Percentiles rank a stretch among this genome's conserved stretches.
Evolutionary conservation across 2,329 filamentous ascomycete species (phyloP).

Genomic region (Cladosporium sp.): DNA sequence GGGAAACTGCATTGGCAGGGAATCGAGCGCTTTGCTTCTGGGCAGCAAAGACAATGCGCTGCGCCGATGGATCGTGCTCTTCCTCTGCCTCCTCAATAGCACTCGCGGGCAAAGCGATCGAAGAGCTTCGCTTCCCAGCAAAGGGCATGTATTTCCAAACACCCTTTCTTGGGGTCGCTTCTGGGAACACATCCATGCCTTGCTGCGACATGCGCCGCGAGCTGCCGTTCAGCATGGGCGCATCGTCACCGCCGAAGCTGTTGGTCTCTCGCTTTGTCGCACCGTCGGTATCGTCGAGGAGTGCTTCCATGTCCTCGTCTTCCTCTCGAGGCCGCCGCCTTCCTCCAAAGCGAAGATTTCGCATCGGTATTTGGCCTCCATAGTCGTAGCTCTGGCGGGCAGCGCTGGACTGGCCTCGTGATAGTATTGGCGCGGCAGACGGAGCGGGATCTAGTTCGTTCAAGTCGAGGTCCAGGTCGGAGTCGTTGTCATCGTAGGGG

Average conservation of each 20-base stretch:
- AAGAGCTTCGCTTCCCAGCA: slow-evolving; percentile 21
- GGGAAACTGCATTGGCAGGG: slow-evolving; percentile 88
- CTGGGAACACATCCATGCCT: slow-evolving; percentile 29
- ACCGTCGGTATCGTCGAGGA: slow-evolving; percentile 58
- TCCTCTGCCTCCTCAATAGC: slow-evolving; percentile 43
- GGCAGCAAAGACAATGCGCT: slow-evolving; percentile 74
- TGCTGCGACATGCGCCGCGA: slow-evolving; percentile 22
- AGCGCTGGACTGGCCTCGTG: slow-evolving; percentile 29
- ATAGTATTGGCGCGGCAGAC: slow-evolving; percentile 28
- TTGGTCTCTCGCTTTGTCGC: slow-evolving; percentile 3
- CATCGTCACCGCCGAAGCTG: slow-evolving; percentile 56
- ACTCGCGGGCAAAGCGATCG: slow-evolving; percentile 30
- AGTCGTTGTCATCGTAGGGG: slow-evolving; percentile 59
- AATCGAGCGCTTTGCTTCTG: slow-evolving; percentile 72
- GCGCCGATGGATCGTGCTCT: slow-evolving; percentile 62
- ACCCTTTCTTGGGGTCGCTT: slow-evolving; percentile 33
- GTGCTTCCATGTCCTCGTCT: slow-evolving; percentile 63
- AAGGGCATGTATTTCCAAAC: slow-evolving; percentile 33
- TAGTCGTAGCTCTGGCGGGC: slow-evolving; percentile 39
- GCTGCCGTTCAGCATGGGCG: slow-evolving; percentile 60
- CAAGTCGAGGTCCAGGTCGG: slow-evolving; percentile 74
- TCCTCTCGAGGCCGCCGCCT: slow-evolving; percentile 47
- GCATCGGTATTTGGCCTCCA: slow-evolving; percentile 65
- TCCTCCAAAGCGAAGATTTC: slow-evolving; percentile 56
- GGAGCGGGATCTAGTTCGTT: slow-evolving; percentile 70